Evolutionary conservation across 2,329 filamentous ascomycete genomes (phyloP), one percentile per base, ranked within the genome.

Genomic region (Hypoxylon sp.): DNA sequence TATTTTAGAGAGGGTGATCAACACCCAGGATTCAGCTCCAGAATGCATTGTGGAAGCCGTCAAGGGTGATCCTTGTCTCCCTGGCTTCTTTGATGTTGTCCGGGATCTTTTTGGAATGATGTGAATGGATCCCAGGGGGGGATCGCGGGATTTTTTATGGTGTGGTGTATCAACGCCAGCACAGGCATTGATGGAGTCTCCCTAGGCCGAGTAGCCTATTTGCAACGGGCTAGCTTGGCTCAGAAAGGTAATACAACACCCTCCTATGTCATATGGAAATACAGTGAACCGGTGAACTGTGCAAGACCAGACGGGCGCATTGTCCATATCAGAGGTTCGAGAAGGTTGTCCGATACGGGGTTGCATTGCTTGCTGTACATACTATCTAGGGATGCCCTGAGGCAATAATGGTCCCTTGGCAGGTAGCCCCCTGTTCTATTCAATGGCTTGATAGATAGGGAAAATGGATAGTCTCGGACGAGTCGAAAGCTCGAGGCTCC

Each of bases 1-100:
- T 79, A 81, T 81, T 81, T 80, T 77, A 77, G 74, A 69, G 77
- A 77, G 79, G 79, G 79, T 82, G 82, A 83, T 85, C 81, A 78
- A 70, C 83, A 69, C 58, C 81, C 77, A 74, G 82, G 78, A 76
- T 77, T 62, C 68, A 62, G 65, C 71, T 67, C 68, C 70, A 69
- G 68, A 69, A 67, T 64, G 68, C 69, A 73, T 74, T 59, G 68
- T 72, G 53, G 63, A 72, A 62, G 62, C 35, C 32, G 58, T 27
- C 70, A 73, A 57, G 73, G 74, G 72, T 70, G 15, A 50, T 62
- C 73, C 67, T 67, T 70, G 72, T 64, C 68, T 66, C 47, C 67
- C 69, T 69, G 70, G 74, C 55, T 71, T 68, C 68, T 66, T 70
- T 61, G 51, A 66, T 68, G 27, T 31, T 50, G 63, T 62, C 70